Conservation (phyloP, 148 eudicot genomes). For the Rhododendron mucronatum region DNA sequence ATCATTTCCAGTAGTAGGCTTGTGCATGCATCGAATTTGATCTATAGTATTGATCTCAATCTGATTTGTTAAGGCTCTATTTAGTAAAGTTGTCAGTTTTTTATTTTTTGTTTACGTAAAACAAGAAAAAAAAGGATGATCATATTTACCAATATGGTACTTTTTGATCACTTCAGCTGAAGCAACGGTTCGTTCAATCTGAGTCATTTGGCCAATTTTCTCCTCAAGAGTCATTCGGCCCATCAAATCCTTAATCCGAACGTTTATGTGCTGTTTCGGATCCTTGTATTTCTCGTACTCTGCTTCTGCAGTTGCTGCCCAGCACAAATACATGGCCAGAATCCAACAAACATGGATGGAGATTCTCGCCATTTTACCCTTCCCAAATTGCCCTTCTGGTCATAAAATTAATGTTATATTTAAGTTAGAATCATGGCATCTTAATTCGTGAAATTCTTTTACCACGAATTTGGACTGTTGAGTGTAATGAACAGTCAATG, state of each 20-base stretch:
- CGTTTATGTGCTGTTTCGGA: constrained; percentile 5
- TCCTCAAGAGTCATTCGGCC: constrained; percentile 13
- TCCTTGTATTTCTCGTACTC: constrained; percentile 19
- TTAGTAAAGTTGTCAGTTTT: too few relatives aligned
- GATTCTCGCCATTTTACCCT: background rate
- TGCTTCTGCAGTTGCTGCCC: constrained; percentile 3
- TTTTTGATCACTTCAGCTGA: constrained; percentile 14
- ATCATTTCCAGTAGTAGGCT: background rate
- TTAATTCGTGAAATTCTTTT: background rate
- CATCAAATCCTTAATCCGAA: constrained; percentile 19
- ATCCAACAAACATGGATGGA: background rate
- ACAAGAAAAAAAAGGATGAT: too few relatives aligned
- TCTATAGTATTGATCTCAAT: background rate
- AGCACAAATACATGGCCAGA: background rate
- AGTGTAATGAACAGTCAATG: background rate
- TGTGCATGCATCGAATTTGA: background rate
- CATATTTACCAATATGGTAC: constrained; percentile 15
- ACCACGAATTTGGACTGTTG: too few relatives aligned
- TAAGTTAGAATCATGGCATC: background rate
- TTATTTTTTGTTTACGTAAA: too few relatives aligned
- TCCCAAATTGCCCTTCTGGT: background rate
- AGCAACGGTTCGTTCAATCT: constrained; percentile 11
- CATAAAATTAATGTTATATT: background rate
- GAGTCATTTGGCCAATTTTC: constrained; percentile 16
- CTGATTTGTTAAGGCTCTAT: background rate